Percentiles rank a stretch among this genome's conserved stretches.
phyloP scores from a whole-genome alignment of 139 green algal species.

The Choricystis sp. region DNA sequence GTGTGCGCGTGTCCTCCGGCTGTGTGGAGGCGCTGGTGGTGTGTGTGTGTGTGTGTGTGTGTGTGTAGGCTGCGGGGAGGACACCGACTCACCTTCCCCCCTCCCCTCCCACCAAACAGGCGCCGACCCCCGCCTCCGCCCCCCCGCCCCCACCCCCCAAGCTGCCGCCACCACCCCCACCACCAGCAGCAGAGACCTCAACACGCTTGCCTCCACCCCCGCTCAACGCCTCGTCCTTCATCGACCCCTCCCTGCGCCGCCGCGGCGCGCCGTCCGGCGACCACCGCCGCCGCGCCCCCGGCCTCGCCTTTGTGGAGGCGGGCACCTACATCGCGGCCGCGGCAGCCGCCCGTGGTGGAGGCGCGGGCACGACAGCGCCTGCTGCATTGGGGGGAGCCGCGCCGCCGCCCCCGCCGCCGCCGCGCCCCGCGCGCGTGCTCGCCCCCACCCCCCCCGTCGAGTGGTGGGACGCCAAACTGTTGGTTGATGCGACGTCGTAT shows the following conservation, averaged over 20 bases:
- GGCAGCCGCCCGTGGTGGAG: too few species aligned
- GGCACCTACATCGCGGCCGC: too few species aligned
- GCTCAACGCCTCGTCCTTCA: background rate
- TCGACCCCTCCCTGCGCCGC: background rate
- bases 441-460: slow-evolving; percentile 53
- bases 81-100: too few species aligned
- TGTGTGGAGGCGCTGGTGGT: too few species aligned
- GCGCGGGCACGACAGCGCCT: slow-evolving; percentile 4
- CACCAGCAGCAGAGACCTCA: too few species aligned
- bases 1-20: too few species aligned
- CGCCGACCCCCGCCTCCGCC: too few species aligned
- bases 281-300: background rate
- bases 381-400: background rate
- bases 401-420: too few species aligned
- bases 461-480: slow-evolving; percentile 62
- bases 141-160: background rate
- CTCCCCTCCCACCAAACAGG: too few species aligned
- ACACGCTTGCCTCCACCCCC: too few species aligned
- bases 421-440: background rate
- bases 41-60: too few species aligned
- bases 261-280: background rate
- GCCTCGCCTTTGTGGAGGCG: too few species aligned
- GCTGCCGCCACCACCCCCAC: background rate
- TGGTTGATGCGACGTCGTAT: slow-evolving; percentile 36
- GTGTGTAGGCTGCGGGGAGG: slow-evolving; percentile 1